Base-by-base conservation (phyloP, 805 yeast species). In the Candida maltosa region DNA sequence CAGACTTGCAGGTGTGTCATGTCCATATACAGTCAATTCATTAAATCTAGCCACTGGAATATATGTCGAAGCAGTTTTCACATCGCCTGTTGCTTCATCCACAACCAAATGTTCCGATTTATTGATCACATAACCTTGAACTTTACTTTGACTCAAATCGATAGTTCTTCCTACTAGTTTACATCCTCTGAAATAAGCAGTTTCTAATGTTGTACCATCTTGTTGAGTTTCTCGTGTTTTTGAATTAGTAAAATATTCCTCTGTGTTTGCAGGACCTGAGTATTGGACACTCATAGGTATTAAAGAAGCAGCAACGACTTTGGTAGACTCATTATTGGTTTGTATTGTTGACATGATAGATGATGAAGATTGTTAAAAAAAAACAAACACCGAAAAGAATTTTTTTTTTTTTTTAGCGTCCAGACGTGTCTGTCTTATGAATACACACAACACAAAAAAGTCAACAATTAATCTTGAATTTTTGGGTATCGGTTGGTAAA, bases 111-210 rank as follows among this genome's bases (percentile, higher is more conserved):
- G 38, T 24, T 54, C 61, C 2, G 54, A 45, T 27, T 51, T 46
- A 26, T 54, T 52, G 25, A 59, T 29, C 3, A 63, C 29, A 39
- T 56, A 60, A 4, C 65, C 66, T 2, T 34, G 39, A 36, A 47
- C 42, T 18, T 43, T 30, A 5, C 45, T 31, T 11, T 15, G 5
- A 9, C 39, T 20, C 2, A 56, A 37, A 7, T 45, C 46, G 5
- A 56, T 29, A 6, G 37, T 26, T 11, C 39, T 41, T 1, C 67
- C 68, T 6, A 59, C 47, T 15, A 63, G 43, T 39, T 52, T 58
- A 37, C 61, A 51, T 2, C 69, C 69, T 46, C 69, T 46, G 34
- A 60, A 63, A 44, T 54, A 61, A 4, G 62, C 58, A 2, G 51
- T 41, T 4, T 42, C 42, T 6, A 36, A 39, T 5, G 30, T 19